Evolutionary conservation across 192 early-diverging fungal genomes (phyloP), one percentile per base, ranked within the genome.

Genomic region (Gamsiella multidivaricata): DNA sequence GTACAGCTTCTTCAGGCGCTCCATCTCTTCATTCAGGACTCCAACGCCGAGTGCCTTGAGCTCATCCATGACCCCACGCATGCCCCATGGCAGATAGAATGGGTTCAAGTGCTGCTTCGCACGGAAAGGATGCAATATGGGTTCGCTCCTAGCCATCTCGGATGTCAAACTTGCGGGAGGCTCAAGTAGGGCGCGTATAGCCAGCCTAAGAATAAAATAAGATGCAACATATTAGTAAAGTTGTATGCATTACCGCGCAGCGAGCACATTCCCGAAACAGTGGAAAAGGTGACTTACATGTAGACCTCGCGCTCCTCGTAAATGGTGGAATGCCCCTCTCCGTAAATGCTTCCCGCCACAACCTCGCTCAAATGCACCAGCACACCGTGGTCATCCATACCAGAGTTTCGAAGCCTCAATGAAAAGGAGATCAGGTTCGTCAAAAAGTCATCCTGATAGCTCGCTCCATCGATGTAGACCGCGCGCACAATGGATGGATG

Each of bases 31-130:
- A 23, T 79, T 65, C 20, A 97, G 83, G 8, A 55, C 60, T 15
- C 82, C 56, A 45, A 88, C 84, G 17, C 79, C 60, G 10, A 71
- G 46, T 5, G 97, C 89, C n/a, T 70, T 74, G 29, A 88, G 76
- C 45, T 95, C 93, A 18, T 91, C 89, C 65, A 87, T 83, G 17
- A 98, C 84, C 17, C 91, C 89, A 25, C 94, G 93, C 91, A 98
- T 91, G 15, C 95, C 94, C 95, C 96, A 97, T 11, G 97, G 95
- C 9, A 98, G 81, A 80, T 88, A 93, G 69, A 90, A 96, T n/a
- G 95, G 95, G 57, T 98, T 98, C 42, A 93, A 74, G 25, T 84
- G 83, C n/a, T 82, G 51, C 28, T 87, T 86, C 3, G 95, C 94
- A 18, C 80, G 70, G 49, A 97, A 92, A 5, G 81, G 79, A 2